Evolutionary conservation across 2,329 filamentous ascomycete species (phyloP).

Genomic region (Pseudocercospora macadamiae): DNA sequence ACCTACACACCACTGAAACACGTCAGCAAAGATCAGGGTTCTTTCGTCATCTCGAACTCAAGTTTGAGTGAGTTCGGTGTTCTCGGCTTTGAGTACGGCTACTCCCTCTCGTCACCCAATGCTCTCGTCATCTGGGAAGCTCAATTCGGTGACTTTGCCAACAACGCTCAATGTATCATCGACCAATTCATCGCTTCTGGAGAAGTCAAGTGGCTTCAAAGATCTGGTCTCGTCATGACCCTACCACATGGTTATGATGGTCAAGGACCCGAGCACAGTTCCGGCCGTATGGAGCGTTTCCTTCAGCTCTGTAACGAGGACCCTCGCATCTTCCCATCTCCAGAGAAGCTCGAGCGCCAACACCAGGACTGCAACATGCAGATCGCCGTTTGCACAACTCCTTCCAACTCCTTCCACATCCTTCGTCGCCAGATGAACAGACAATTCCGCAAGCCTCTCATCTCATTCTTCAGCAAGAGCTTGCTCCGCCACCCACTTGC

Average conservation of each 20-base stretch:
- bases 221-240: slow-evolving; percentile 93
- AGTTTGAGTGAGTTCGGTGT: slow-evolving; percentile 74
- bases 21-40: slow-evolving; percentile 86
- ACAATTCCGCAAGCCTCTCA: slow-evolving; percentile 96
- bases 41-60: slow-evolving; percentile 96
- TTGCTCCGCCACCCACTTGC: slow-evolving; percentile 92
- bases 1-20: slow-evolving; percentile 93
- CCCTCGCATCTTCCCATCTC: slow-evolving; percentile 84
- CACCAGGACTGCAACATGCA: slow-evolving; percentile 99
- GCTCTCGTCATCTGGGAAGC: slow-evolving; percentile 99
- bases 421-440: slow-evolving; percentile 97
- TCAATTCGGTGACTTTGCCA: slow-evolving; percentile 99
- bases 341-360: slow-evolving; percentile 90
- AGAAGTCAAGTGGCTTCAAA: slow-evolving; percentile 98
- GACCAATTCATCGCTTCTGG: slow-evolving; percentile 98
- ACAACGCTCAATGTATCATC: slow-evolving; percentile 98
- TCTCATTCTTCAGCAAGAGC: slow-evolving; percentile 98
- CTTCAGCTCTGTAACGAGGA: slow-evolving; percentile 97
- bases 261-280: slow-evolving; percentile 97
- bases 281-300: slow-evolving; percentile 94
- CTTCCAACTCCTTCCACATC: slow-evolving; percentile 94
- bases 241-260: slow-evolving; percentile 97
- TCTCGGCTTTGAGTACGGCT: slow-evolving; percentile 97
- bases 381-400: slow-evolving; percentile 95
- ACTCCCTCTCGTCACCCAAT: slow-evolving; percentile 94